phyloP scores from a whole-genome alignment of 768 basidiomycete genomes.

The Suillus ampliporus region DNA sequence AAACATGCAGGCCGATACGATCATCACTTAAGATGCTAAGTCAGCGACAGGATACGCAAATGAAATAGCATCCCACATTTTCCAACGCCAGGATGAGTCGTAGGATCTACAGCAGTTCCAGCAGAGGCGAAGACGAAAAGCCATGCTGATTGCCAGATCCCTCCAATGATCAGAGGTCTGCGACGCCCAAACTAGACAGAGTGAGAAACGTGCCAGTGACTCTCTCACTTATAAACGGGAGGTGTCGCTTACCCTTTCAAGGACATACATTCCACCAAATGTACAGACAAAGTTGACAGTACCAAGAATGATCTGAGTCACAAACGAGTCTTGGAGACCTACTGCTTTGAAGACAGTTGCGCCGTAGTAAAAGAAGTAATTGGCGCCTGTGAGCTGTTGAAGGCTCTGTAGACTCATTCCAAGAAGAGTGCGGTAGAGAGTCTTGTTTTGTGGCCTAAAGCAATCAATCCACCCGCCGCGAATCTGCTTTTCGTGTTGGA shows the following conservation, averaged over 20 bases:
- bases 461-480: constrained; percentile 71
- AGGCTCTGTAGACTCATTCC: constrained; percentile 71
- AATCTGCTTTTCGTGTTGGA: constrained; percentile 53
- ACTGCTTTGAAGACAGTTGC: constrained; percentile 72
- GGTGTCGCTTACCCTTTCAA: constrained; percentile 57
- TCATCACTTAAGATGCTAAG: constrained; percentile 51
- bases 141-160: constrained; percentile 73
- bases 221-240: background rate
- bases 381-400: constrained; percentile 76
- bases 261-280: constrained; percentile 74
- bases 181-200: constrained; percentile 62
- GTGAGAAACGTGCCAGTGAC: background rate
- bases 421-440: constrained; percentile 66
- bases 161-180: constrained; percentile 67
- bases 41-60: constrained; percentile 2
- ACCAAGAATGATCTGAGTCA: constrained; percentile 79
- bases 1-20: constrained; percentile 72
- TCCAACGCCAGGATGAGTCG: constrained; percentile 53
- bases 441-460: constrained; percentile 60
- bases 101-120: constrained; percentile 66
- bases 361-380: constrained; percentile 72
- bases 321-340: constrained; percentile 67
- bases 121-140: constrained; percentile 76
- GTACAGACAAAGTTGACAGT: constrained; percentile 75
- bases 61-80: constrained; percentile 42